Conservation (phyloP, 345 rosid species). For the Pistacia atlantica region DNA sequence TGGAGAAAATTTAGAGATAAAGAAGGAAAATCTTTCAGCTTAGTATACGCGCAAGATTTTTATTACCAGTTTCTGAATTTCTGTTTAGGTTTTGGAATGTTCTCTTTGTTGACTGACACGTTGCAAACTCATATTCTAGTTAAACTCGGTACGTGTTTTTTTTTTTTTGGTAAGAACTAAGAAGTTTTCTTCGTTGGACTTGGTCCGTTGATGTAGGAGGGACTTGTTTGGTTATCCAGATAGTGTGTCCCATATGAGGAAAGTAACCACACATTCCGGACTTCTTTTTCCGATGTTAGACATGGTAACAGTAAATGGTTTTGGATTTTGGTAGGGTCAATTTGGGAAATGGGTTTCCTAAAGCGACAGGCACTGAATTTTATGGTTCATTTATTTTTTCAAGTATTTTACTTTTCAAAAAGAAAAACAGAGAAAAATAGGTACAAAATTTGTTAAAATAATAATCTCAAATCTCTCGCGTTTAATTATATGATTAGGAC, state of each 20-base stretch:
- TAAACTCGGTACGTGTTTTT: not conserved
- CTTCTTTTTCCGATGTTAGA: not conserved
- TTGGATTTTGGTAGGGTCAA: not conserved
- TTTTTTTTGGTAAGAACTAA: too few species aligned
- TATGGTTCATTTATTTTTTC: not conserved
- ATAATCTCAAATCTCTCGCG: too few species aligned
- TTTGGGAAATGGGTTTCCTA: not conserved
- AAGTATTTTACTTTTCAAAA: not conserved
- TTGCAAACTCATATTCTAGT: not conserved
- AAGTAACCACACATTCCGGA: not conserved
- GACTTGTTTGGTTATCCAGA: not conserved
- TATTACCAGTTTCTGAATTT: not conserved
- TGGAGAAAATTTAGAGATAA: constrained; percentile 15
- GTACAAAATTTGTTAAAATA: too few species aligned
- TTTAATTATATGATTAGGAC: too few species aligned
- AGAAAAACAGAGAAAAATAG: not conserved
- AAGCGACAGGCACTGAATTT: not conserved
- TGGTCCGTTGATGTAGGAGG: not conserved
- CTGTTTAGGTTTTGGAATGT: constrained; percentile 9
- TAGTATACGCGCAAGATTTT: constrained; percentile 12
- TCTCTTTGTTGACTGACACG: constrained; percentile 12
- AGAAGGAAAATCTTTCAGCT: not conserved
- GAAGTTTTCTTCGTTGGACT: not conserved
- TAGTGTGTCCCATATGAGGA: not conserved
- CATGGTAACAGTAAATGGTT: not conserved